phyloP scores from a whole-genome alignment of 176 grass and related monocot genomes.

The Echinochloa phyllopogon region DNA sequence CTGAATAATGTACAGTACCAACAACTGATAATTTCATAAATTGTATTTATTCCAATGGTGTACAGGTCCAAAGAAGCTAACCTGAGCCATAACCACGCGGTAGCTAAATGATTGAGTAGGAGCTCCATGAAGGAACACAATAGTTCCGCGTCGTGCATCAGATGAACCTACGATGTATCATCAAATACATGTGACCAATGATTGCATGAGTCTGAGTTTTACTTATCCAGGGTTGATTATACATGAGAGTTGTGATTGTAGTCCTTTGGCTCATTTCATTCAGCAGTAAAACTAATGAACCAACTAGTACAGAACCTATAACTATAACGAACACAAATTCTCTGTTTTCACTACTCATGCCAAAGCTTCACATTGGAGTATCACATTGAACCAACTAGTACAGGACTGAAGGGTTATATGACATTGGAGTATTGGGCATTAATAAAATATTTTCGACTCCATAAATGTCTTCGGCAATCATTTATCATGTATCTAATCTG shows the following conservation, averaged over 20 bases:
- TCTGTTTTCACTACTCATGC: not conserved
- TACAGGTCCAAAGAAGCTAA: constrained; percentile 44
- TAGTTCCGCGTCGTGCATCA: constrained; percentile 64
- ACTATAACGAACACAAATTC: not conserved
- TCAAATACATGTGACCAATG: constrained; percentile 14
- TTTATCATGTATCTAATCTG: not conserved
- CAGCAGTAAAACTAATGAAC: constrained; percentile 9
- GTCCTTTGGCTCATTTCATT: not conserved
- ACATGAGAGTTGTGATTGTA: not conserved
- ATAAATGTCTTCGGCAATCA: not conserved
- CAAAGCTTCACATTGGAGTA: not conserved
- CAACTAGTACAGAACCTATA: not conserved
- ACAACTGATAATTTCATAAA: not conserved
- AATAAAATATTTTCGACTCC: not conserved
- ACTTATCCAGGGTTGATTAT: not conserved
- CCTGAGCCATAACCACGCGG: constrained; percentile 84
- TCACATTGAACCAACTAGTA: too few relatives aligned
- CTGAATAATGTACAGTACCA: not conserved
- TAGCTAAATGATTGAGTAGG: constrained; percentile 97
- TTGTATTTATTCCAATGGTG: not conserved
- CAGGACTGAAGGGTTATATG: not conserved
- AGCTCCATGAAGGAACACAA: constrained; percentile 93
- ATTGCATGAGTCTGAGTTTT: constrained; percentile 15
- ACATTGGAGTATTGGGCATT: too few relatives aligned
- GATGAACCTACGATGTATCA: constrained; percentile 58